Conservation (phyloP, 2,329 filamentous ascomycete species). For the Pyricularia sp. region DNA sequence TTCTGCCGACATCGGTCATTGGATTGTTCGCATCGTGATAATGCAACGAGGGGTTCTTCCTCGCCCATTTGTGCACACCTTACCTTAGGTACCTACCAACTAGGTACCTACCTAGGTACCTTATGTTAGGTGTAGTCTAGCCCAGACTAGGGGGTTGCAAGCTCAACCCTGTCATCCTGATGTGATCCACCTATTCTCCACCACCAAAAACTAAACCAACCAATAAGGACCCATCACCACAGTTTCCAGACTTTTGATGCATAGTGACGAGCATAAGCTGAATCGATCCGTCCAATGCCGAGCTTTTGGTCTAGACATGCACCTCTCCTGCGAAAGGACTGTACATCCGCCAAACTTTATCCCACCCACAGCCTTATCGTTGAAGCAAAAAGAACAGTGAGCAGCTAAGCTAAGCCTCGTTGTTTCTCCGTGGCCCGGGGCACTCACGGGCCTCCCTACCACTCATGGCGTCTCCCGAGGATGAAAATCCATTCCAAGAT, state of each 20-base stretch:
- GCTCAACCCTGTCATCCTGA: not conserved
- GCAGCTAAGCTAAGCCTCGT: not conserved
- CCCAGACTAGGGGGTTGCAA: not conserved
- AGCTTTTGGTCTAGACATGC: not conserved
- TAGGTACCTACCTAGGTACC: no score
- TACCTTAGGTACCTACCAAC: no score
- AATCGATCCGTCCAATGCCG: not conserved
- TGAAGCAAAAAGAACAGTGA: not conserved
- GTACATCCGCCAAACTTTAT: not conserved
- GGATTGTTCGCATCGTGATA: not conserved
- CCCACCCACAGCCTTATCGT: not conserved
- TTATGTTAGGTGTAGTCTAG: no score
- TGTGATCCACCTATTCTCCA: not conserved
- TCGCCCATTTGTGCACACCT: not conserved
- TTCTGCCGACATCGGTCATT: not conserved
- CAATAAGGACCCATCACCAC: not conserved
- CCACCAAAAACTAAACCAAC: not conserved
- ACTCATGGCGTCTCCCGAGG: slow-evolving; percentile 18
- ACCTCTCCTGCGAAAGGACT: not conserved
- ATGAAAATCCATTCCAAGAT: slow-evolving; percentile 32
- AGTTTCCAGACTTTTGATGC: not conserved
- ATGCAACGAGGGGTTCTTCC: not conserved
- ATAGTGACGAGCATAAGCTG: not conserved
- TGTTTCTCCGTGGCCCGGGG: slow-evolving; percentile 1
- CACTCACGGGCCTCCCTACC: not conserved